A percentile compares a stretch with the other conserved stretches of the same genome.
Conservation (phyloP, 495 filamentous ascomycete species). For the Trichoderma orchidacearum region DNA sequence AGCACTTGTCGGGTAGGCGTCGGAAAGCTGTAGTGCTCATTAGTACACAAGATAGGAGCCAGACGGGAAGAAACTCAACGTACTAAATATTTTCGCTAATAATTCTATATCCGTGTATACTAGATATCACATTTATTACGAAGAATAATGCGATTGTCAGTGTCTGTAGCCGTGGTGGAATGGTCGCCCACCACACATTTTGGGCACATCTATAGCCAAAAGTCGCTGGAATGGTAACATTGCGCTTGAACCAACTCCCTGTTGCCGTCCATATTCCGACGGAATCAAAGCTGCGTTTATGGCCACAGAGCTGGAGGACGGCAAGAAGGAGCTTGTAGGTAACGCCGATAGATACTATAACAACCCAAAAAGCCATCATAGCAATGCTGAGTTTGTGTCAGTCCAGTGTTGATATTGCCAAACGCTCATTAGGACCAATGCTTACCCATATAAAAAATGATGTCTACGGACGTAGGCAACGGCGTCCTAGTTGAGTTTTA, state of each 20-base stretch:
- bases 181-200: constrained; percentile 2
- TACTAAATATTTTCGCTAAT: constrained; percentile 15
- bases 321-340: background rate
- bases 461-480: background rate
- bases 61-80: background rate
- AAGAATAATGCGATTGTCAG: constrained; percentile 21
- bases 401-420: too few relatives aligned
- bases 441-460: background rate
- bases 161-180: constrained; percentile 9
- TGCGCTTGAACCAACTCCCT: background rate
- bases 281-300: background rate
- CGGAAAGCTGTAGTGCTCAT: constrained; percentile 4
- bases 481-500: background rate
- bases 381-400: background rate
- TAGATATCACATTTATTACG: constrained; percentile 22
- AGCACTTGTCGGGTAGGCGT: constrained; percentile 12
- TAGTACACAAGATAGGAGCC: background rate
- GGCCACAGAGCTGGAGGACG: background rate
- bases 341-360: background rate
- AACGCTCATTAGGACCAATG: background rate
- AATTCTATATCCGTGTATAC: constrained; percentile 12
- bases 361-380: background rate
- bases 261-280: background rate
- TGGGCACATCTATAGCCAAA: constrained; percentile 2
- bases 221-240: background rate